Conservation (phyloP, 192 early-diverging fungal genomes). For the Podila verticillata region DNA sequence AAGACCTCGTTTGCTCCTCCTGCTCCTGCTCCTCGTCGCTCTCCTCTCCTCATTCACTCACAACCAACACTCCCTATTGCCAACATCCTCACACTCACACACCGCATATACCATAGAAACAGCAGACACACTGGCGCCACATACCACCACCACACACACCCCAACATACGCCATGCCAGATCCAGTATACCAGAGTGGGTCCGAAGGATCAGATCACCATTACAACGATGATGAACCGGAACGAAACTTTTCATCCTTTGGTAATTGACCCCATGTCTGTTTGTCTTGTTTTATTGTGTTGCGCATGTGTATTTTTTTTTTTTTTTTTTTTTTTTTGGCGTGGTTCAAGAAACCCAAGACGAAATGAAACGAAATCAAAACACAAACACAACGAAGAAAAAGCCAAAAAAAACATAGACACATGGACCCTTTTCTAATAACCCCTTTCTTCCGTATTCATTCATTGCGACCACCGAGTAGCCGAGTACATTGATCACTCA, state of each 20-base stretch:
- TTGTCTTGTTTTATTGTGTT: too few relatives aligned
- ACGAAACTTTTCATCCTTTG: not conserved
- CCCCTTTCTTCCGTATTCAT: not conserved
- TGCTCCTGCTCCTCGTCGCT: not conserved
- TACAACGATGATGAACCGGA: not conserved
- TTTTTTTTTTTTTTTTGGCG: too few relatives aligned
- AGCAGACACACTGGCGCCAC: not conserved
- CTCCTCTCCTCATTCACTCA: not conserved
- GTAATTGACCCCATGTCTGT: not conserved
- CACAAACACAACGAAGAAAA: not conserved
- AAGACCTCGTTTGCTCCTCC: not conserved
- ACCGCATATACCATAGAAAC: not conserved
- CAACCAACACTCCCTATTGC: not conserved
- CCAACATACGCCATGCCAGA: not conserved
- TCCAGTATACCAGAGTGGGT: conserved; percentile 4
- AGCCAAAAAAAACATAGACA: not conserved
- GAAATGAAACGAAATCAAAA: not conserved
- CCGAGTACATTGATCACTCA: conserved; percentile 59
- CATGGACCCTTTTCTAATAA: not conserved
- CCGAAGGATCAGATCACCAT: conserved; percentile 3
- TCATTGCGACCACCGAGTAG: conserved; percentile 6
- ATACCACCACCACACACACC: not conserved
- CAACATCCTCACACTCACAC: not conserved
- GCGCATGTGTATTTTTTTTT: too few relatives aligned
- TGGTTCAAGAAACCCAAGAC: not conserved